These are phyloP conservation scores for Ogataea dorogensis DNA, from an alignment of 805 yeast genomes.

Conservation along the genomic window DNA sequence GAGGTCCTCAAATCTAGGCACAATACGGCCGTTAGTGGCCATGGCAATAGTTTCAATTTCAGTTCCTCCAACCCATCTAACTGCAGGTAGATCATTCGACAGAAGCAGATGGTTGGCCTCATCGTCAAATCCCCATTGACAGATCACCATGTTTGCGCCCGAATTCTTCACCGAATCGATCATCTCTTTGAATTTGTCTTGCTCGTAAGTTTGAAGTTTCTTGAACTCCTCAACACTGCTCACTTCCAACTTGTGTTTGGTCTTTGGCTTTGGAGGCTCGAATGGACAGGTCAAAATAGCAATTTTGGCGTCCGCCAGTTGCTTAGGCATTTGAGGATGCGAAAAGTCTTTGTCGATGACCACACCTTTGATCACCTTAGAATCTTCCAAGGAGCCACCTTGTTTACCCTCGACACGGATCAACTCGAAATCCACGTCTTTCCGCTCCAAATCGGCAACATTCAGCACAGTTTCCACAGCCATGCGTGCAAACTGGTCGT, in stretches of 20 bases:
- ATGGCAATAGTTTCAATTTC: constrained; percentile 94
- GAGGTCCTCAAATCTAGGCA: constrained; percentile 94
- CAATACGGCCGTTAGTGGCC: constrained; percentile 96
- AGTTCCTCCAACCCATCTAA: constrained; percentile 99
- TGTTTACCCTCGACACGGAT: constrained; percentile 94
- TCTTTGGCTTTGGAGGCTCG: constrained; percentile 99
- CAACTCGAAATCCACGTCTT: constrained; percentile 95
- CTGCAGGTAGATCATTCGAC: constrained; percentile 89
- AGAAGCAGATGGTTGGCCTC: constrained; percentile 93
- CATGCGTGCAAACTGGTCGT: constrained; percentile 91
- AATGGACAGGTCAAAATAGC: constrained; percentile 98
- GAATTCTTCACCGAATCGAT: constrained; percentile 78
- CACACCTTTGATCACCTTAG: constrained; percentile 84
- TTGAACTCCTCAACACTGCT: constrained; percentile 92
- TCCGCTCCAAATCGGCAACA: constrained; percentile 88
- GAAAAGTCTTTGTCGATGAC: constrained; percentile 94
- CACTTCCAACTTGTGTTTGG: constrained; percentile 94
- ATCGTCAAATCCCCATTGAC: constrained; percentile 99
- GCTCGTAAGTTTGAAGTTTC: constrained; percentile 88
- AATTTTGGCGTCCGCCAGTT: constrained; percentile 73
- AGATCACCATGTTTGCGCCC: constrained; percentile 94
- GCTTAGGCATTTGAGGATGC: constrained; percentile 97
- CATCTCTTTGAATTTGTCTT: constrained; percentile 87
- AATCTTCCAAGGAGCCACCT: constrained; percentile 90
- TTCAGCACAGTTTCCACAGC: constrained; percentile 94